Percentiles rank a stretch among this genome's conserved stretches.
Evolutionary conservation across 345 rosid species (phyloP).

Genomic region (Murraya koenigii): DNA sequence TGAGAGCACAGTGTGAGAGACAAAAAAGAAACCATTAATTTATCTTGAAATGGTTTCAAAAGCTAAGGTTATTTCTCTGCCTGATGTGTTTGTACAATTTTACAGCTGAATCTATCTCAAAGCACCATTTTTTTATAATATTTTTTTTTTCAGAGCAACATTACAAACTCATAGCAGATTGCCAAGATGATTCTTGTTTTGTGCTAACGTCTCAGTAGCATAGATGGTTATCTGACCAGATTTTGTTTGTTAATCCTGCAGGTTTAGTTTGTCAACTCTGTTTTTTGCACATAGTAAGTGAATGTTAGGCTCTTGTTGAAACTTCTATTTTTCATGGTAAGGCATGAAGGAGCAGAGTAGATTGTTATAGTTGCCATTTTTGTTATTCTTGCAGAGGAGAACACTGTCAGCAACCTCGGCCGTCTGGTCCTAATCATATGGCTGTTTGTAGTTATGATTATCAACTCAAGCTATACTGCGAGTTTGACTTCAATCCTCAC

Average conservation of each 20-base stretch:
- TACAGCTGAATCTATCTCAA: not conserved
- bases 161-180: not conserved
- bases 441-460: slow-evolving; percentile 88
- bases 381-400: slow-evolving; percentile 65
- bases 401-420: slow-evolving; percentile 78
- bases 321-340: not conserved
- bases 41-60: slow-evolving; percentile 1
- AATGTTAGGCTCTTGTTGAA: not conserved
- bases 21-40: not conserved
- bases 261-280: slow-evolving; percentile 96
- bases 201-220: not conserved
- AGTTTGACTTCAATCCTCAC: slow-evolving; percentile 92
- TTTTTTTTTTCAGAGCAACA: not conserved
- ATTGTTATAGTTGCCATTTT: slow-evolving; percentile 22
- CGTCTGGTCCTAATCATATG: slow-evolving; percentile 80
- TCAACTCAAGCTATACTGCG: slow-evolving; percentile 97
- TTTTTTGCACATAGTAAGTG: slow-evolving; percentile 91
- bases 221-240: slow-evolving; percentile 22
- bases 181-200: not conserved
- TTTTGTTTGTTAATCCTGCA: slow-evolving; percentile 46
- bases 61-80: not conserved
- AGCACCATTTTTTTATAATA: not conserved
- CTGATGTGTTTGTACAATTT: not conserved
- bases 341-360: slow-evolving; percentile 3
- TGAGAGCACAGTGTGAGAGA: not conserved